Conservation (phyloP, 192 early-diverging fungal genomes). For the Rhizoclosmatium sp. region DNA sequence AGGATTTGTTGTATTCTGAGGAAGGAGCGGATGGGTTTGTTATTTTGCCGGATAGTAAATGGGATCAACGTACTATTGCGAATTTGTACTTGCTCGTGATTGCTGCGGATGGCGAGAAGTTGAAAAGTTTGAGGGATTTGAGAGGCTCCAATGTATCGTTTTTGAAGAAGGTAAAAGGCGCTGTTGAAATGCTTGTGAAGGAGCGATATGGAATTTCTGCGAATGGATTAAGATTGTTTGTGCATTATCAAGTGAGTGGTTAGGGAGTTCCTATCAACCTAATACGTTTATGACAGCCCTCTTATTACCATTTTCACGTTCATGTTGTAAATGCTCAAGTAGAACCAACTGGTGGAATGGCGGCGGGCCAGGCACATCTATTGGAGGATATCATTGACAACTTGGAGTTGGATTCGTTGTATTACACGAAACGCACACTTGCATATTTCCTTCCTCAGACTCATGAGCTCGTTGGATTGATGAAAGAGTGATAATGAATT, state of each 20-base stretch:
- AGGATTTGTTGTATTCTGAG: slow-evolving; percentile 4
- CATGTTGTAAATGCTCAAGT: slow-evolving; percentile 29
- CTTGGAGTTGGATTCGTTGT: slow-evolving; percentile 8
- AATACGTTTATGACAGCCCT: not conserved
- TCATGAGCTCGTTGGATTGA: slow-evolving; percentile 8
- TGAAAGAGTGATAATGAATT: not conserved
- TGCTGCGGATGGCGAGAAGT: not conserved
- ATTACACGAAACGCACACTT: not conserved
- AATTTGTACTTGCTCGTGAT: slow-evolving; percentile 31
- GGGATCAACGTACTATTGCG: slow-evolving; percentile 17
- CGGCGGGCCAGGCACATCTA: slow-evolving; percentile 30
- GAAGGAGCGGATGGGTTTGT: slow-evolving; percentile 23
- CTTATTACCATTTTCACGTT: slow-evolving; percentile 27
- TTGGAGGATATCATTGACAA: slow-evolving; percentile 32
- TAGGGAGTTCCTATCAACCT: not conserved
- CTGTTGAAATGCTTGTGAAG: not conserved
- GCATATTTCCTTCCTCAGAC: slow-evolving; percentile 7
- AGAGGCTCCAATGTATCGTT: not conserved
- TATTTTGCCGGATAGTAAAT: slow-evolving; percentile 24
- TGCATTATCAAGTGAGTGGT: slow-evolving; percentile 19
- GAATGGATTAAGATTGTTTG: slow-evolving; percentile 18
- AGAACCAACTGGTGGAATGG: slow-evolving; percentile 20
- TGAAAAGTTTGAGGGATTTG: slow-evolving; percentile 25
- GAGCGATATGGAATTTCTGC: slow-evolving; percentile 2
- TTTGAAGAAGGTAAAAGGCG: not conserved